A percentile compares a stretch with the other conserved stretches of the same genome.
phyloP scores from a whole-genome alignment of 2,329 filamentous ascomycete species.

The Pyrenochaeta sp. region DNA sequence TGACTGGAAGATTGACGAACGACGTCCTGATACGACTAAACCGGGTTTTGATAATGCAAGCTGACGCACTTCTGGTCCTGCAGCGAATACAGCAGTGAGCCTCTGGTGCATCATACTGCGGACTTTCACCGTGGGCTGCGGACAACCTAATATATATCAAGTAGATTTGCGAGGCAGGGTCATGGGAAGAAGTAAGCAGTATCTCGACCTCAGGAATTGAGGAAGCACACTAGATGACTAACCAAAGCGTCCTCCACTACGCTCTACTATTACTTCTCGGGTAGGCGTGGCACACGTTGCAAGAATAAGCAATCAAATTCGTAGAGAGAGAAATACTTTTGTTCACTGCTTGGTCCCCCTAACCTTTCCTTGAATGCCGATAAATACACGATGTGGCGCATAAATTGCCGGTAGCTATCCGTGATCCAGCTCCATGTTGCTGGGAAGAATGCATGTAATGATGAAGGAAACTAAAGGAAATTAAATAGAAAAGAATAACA shows the following conservation, averaged over 20 bases:
- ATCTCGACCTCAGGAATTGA: not conserved
- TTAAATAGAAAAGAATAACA: not conserved
- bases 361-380: not conserved
- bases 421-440: not conserved
- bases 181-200: not conserved
- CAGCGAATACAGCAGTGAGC: no score
- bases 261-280: not conserved
- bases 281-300: no score
- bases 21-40: not conserved
- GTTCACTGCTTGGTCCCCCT: not conserved
- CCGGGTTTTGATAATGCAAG: not conserved
- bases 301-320: not conserved
- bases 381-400: not conserved
- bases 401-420: not conserved
- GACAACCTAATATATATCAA: no score
- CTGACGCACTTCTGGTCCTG: not conserved
- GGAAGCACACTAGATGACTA: not conserved
- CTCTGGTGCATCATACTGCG: not conserved
- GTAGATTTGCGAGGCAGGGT: not conserved
- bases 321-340: constrained; percentile 3
- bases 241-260: not conserved
- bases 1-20: not conserved
- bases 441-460: not conserved
- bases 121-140: not conserved
- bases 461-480: not conserved